Conservation (phyloP, 768 basidiomycete genomes). For the Auricularia auricula-judae region DNA sequence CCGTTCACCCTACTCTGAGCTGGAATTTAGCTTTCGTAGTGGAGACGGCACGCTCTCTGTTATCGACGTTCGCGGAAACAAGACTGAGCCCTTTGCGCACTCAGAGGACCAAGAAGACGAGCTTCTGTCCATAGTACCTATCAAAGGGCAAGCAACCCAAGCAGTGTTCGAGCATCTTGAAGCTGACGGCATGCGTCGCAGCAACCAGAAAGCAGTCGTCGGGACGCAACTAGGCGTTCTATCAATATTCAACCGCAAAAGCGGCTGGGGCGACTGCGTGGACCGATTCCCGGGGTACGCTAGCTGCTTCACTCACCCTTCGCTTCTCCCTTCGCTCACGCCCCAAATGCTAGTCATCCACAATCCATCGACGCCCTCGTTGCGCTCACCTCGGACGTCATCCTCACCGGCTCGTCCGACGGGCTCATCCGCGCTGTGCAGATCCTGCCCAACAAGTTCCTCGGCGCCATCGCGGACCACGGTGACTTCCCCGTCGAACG, state of each 20-base stretch:
- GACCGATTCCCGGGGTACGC: conserved; percentile 78
- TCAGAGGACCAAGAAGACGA: conserved; percentile 97
- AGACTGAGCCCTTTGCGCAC: conserved; percentile 63
- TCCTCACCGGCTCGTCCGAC: conserved; percentile 87
- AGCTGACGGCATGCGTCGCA: conserved; percentile 14
- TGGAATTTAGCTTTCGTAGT: conserved; percentile 27
- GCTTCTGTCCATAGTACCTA: conserved; percentile 71
- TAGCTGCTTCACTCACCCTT: conserved; percentile 7
- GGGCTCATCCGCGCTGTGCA: conserved; percentile 82
- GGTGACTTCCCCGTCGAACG: conserved; percentile 89
- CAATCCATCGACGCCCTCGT: conserved; percentile 84
- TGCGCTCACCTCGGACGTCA: conserved; percentile 51
- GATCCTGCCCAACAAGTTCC: conserved; percentile 76
- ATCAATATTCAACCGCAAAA: conserved; percentile 78
- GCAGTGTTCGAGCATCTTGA: not conserved
- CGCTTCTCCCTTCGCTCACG: not conserved
- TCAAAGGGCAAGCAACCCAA: conserved; percentile 48
- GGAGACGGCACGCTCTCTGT: conserved; percentile 92
- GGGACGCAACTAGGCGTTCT: conserved; percentile 86
- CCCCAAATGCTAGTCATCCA: conserved; percentile 54
- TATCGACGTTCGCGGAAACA: conserved; percentile 80
- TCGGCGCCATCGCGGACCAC: conserved; percentile 86
- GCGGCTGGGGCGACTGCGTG: conserved; percentile 87
- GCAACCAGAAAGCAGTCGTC: conserved; percentile 72
- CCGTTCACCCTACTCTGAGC: not conserved